These are phyloP conservation scores for Pelargonium myrrhifolium DNA, from an alignment of 441 rosid species.

Conservation along the genomic window DNA sequence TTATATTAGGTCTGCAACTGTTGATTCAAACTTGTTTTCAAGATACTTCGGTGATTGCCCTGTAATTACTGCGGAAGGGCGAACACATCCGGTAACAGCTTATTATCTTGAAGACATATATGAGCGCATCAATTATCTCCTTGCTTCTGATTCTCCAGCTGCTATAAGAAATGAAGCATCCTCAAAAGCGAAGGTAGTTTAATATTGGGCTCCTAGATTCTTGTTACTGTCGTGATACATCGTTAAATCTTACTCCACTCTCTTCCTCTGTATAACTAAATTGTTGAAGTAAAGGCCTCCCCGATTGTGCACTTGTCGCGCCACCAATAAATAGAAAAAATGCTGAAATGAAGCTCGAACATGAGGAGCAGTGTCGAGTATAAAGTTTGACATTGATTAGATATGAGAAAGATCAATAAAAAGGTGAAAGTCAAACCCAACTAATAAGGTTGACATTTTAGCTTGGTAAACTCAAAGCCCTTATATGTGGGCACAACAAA, in stretches of 20 bases:
- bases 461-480: no score
- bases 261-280: background rate
- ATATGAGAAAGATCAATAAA: no score
- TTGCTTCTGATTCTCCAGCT: conserved; percentile 86
- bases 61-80: conserved; percentile 78
- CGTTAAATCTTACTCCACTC: background rate
- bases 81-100: conserved; percentile 75
- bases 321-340: no score
- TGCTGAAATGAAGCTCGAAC: no score
- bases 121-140: conserved; percentile 56
- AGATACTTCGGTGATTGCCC: conserved; percentile 84
- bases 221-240: background rate
- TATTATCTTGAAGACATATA: conserved; percentile 83
- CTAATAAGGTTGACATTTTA: no score
- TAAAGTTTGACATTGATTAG: no score
- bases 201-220: conserved; percentile 14
- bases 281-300: background rate
- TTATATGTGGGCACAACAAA: no score
- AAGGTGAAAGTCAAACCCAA: no score
- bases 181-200: conserved; percentile 46
- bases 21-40: conserved; percentile 76
- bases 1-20: conserved; percentile 88
- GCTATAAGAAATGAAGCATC: conserved; percentile 51
- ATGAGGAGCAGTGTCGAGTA: no score
- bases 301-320: no score